Evolutionary conservation across 2,329 filamentous ascomycete species (phyloP).

Genomic region (Aspergillus pseudoglaucus): DNA sequence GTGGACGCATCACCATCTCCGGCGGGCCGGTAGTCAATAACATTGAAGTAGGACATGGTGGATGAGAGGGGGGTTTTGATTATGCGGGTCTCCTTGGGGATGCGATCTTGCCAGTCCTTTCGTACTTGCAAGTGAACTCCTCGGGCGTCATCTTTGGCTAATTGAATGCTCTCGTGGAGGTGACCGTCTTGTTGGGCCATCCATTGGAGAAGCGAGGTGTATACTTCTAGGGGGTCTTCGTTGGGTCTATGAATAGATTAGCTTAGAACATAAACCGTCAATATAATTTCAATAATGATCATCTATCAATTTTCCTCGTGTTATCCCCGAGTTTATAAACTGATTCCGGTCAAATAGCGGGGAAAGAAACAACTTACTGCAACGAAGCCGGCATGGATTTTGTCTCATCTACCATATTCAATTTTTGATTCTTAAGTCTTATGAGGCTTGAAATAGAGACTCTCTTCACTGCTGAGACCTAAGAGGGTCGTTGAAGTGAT

Average conservation of each 20-base stretch:
- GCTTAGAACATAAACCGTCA: neutral
- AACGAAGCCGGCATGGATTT: no score
- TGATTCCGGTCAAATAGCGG: no score
- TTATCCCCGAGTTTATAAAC: no score
- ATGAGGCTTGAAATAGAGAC: no score
- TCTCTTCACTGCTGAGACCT: no score
- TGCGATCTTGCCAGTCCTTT: constrained; percentile 15
- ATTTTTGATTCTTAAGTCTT: no score
- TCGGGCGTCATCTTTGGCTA: constrained; percentile 26
- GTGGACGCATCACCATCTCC: constrained; percentile 2
- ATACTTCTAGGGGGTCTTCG: constrained; percentile 16
- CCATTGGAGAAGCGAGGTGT: constrained; percentile 28
- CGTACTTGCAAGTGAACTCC: constrained; percentile 33
- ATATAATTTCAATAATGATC: neutral
- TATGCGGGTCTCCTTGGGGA: constrained; percentile 26
- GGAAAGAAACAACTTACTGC: no score
- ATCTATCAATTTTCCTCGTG: no score
- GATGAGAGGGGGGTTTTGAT: constrained; percentile 29
- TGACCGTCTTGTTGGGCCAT: constrained; percentile 24
- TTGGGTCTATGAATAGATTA: neutral
- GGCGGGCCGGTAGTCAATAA: constrained; percentile 17
- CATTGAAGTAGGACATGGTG: constrained; percentile 35
- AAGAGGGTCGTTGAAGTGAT: no score
- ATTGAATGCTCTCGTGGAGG: constrained; percentile 26
- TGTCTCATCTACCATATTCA: no score